Conservation (phyloP, 2,329 filamentous ascomycete genomes). For the Pseudogymnoascus sp. region DNA sequence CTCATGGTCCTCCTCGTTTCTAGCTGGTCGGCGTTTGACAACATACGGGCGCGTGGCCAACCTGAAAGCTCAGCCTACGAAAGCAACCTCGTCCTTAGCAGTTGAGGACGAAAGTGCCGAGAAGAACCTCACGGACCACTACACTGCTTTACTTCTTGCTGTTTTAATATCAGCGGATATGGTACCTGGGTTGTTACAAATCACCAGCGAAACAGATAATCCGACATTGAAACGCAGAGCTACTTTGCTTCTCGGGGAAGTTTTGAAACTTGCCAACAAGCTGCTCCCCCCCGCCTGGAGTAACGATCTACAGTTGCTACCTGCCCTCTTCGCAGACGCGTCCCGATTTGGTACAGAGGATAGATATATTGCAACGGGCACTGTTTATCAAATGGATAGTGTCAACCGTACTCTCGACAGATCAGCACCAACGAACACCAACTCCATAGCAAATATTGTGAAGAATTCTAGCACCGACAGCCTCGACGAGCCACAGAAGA, state of each 20-base stretch:
- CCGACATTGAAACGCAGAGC: slow-evolving; percentile 75
- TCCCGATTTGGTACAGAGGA: slow-evolving; percentile 63
- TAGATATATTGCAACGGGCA: slow-evolving; percentile 75
- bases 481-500: slow-evolving; percentile 49
- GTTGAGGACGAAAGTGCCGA: slow-evolving; percentile 59
- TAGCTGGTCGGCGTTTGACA: slow-evolving; percentile 84
- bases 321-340: slow-evolving; percentile 73
- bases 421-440: slow-evolving; percentile 46
- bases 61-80: slow-evolving; percentile 54
- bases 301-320: slow-evolving; percentile 76
- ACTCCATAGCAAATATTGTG: slow-evolving; percentile 16
- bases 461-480: slow-evolving; percentile 38
- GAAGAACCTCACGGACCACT: slow-evolving; percentile 87
- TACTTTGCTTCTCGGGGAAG: slow-evolving; percentile 82
- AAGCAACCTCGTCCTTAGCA: slow-evolving; percentile 43
- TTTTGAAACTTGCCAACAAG: slow-evolving; percentile 81
- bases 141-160: slow-evolving; percentile 79
- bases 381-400: slow-evolving; percentile 96
- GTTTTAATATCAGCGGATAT: slow-evolving; percentile 78
- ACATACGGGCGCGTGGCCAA: slow-evolving; percentile 94
- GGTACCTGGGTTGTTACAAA: slow-evolving; percentile 51
- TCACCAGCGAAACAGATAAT: slow-evolving; percentile 62
- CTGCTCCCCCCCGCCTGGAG: slow-evolving; percentile 78
- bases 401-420: slow-evolving; percentile 88
- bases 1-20: slow-evolving; percentile 90